Base-by-base conservation (phyloP, 176 grass and related monocot genomes). In the Lolium multiflorum region DNA sequence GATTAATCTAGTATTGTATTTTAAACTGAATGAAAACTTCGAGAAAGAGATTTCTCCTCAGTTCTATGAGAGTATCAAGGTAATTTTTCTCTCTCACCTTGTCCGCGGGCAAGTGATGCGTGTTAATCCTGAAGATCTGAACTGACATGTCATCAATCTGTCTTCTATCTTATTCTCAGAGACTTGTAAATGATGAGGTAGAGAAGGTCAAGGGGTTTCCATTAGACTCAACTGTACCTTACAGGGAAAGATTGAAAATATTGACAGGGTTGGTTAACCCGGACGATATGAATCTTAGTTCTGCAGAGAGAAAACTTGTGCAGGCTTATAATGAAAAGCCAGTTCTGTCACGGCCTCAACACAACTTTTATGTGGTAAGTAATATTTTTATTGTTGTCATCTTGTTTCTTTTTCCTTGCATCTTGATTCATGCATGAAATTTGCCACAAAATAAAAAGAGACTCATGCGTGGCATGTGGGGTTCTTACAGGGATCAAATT, bases 261-360 rank as follows among this genome's bases (percentile, higher is more conserved):
- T 81, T 99, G 87, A 81, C 97, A n/a, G 97, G 94, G 21, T 78
- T 99, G 28, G 90, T 80, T 81, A 99, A 99, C 71, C 90, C 97
- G 31, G 94, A 94, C 79, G 92, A 99, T 88, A 90, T 99, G 86
- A 91, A 92, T 62, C 82, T 99, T 69, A 96, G 92, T 74, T 87
- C 88, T 55, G 81, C 94, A 1, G 97, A 99, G 85, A 96, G 77
- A 81, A 96, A 96, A 46, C 97, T 96, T 82, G 89, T 99, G 54
- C 88, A 96, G 47, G 94, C 94, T 84, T 96, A 99, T 51, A 99
- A 96, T 64, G 94, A 99, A 85, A 99, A 99, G 56, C 97, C 92
- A 77, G 90, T 94, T 46, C 87, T 96, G 77, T 99, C 94, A 35
- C 67, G 94, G 28, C 94, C 94, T 88, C 97, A 99, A 54, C 97